Evolutionary conservation across 805 yeast species (phyloP).

Genomic region (Kluyveromyces nonfermentans): DNA sequence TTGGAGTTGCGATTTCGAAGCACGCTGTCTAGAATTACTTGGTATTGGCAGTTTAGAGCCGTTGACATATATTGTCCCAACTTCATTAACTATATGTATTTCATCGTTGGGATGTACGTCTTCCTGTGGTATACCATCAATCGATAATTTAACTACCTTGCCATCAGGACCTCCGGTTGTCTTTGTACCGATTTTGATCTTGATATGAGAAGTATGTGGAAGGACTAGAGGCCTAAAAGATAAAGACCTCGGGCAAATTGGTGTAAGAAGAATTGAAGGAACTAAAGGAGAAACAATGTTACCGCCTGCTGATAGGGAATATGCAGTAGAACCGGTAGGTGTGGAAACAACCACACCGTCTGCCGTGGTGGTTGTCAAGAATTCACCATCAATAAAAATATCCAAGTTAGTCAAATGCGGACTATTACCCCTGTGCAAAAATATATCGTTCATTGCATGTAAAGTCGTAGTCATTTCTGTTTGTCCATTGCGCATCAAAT

Average conservation of each 20-base stretch:
- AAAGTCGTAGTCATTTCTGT: conserved; percentile 9
- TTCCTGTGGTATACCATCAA: conserved; percentile 78
- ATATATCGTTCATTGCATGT: conserved; percentile 90
- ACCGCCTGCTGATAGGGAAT: conserved; percentile 84
- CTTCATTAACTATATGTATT: conserved; percentile 59
- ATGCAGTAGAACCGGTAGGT: conserved; percentile 95
- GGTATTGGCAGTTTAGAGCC: conserved; percentile 39
- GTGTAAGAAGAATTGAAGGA: conserved; percentile 72
- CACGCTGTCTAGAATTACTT: conserved; percentile 1
- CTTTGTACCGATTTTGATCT: conserved; percentile 48
- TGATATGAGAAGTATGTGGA: conserved; percentile 70
- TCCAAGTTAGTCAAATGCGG: conserved; percentile 82
- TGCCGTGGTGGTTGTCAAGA: conserved; percentile 81
- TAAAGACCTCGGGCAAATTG: conserved; percentile 84
- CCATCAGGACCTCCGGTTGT: conserved; percentile 30
- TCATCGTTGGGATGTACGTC: conserved; percentile 68
- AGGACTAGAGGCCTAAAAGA: conserved; percentile 83
- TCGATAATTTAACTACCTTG: conserved; percentile 48
- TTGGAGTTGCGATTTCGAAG: conserved; percentile 13
- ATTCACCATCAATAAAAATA: conserved; percentile 75
- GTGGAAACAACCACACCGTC: conserved; percentile 83
- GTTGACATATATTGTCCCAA: conserved; percentile 49
- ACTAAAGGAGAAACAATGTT: conserved; percentile 86
- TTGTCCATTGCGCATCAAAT: conserved; percentile 36
- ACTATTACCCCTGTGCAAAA: conserved; percentile 76